Evolutionary conservation across 2,329 filamentous ascomycete species (phyloP).

Genomic region (Teratosphaeria nubilosa): DNA sequence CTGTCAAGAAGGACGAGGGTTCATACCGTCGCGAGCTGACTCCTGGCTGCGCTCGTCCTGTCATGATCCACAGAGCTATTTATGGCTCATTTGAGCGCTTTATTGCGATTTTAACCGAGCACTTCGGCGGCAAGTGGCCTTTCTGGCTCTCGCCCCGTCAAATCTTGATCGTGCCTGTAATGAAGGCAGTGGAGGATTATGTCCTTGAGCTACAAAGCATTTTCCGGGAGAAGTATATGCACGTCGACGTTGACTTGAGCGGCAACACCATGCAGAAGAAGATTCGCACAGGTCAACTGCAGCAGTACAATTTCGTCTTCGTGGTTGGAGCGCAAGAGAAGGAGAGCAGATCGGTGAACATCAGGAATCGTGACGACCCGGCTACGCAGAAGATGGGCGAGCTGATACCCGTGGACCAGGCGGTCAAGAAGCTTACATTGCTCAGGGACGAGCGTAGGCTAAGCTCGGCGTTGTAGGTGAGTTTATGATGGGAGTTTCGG

Average conservation of each 20-base stretch:
- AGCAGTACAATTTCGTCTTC: constrained; percentile 78
- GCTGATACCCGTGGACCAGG: constrained; percentile 51
- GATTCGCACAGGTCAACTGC: constrained; percentile 70
- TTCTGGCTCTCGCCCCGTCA: constrained; percentile 83
- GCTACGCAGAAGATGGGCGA: constrained; percentile 52
- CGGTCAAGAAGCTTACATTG: constrained; percentile 41
- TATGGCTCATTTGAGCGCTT: constrained; percentile 60
- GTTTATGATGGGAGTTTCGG: neutral
- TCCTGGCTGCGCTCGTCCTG: constrained; percentile 64
- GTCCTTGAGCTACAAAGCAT: constrained; percentile 61
- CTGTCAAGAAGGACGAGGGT: constrained; percentile 19
- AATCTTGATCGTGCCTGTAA: constrained; percentile 68
- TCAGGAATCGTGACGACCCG: constrained; percentile 54
- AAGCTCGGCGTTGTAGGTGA: neutral
- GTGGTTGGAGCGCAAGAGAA: constrained; percentile 55
- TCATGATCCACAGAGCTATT: constrained; percentile 81
- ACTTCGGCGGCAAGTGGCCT: constrained; percentile 80
- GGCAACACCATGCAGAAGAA: constrained; percentile 84
- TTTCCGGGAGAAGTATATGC: constrained; percentile 56
- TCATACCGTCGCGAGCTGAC: constrained; percentile 43
- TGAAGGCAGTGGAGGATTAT: constrained; percentile 61
- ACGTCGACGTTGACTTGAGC: constrained; percentile 59
- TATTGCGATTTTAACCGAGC: constrained; percentile 69
- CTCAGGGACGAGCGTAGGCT: constrained; percentile 36
- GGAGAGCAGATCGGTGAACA: constrained; percentile 50